Evolutionary conservation across 495 filamentous ascomycete species (phyloP), one percentile per base, ranked within the genome.

Genomic region (Podospora didyma): DNA sequence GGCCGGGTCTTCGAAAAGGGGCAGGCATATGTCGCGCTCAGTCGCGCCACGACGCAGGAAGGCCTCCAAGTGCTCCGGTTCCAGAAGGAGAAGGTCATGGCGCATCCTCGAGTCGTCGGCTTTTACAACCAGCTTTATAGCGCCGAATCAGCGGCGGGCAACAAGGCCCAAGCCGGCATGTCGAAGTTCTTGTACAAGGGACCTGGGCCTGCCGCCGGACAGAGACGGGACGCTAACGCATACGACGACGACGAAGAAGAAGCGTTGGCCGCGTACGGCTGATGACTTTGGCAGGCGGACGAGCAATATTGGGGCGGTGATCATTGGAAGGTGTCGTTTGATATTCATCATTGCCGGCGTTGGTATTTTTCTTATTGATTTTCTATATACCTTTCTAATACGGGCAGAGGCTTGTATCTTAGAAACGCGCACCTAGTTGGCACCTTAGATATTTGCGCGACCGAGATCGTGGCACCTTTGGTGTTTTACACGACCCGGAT

Each of bases 1-100:
- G 90, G 90, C 16, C 86, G 79, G 60, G 90, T 94, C 9, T 98
- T 98, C 63, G 94, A 97, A 69, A 97, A 96, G 69, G 94, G 94
- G 0, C 94, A 92, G 63, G 89, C 85, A 2, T 93, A 93, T 64
- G 89, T 93, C 41, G 89, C 89, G 46, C 80, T 93, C 31, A 86
- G 82, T 61, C 87, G 94, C 65, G 95, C 94, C 17, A 95, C 91
- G 10, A 87, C 80, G 54, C 89, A 96, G 70, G 82, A 85, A 20
- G 94, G 94, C 6, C 76, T 98, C 21, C 92, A 97, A 66, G 93
- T 98, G 9, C 74, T 90, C 26, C 78, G 89, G 37, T 98, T 98
- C 63, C 89, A 96, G 58, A 88, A 90, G 61, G 81, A 73, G 41
- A 96, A 95, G 74, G 92, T 98, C 20, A 91, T 96, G 86, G 94